phyloP scores from a whole-genome alignment of 169 alveolate species.

The Cryptosporidium sp. region DNA sequence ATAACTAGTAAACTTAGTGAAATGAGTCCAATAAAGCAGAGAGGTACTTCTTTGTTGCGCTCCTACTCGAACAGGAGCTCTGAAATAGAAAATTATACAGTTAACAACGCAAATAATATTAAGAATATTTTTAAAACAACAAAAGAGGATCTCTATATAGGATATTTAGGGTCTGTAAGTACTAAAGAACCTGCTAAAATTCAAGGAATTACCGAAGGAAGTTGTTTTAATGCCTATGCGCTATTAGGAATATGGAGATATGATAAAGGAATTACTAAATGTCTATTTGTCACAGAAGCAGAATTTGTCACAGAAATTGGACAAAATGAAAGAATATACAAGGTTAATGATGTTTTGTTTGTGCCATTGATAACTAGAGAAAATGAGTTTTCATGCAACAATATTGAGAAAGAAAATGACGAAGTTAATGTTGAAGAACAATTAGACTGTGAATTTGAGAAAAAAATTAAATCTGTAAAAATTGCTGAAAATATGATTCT shows the following conservation, averaged over 20 bases:
- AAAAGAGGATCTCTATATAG: conserved; percentile 43
- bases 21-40: neutral
- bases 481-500: conserved; percentile 56
- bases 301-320: conserved; percentile 65
- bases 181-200: conserved; percentile 13
- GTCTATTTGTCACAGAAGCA: conserved; percentile 62
- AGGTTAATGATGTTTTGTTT: conserved; percentile 21
- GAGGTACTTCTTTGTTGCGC: neutral
- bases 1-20: neutral
- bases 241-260: conserved; percentile 62
- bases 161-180: conserved; percentile 61
- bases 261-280: conserved; percentile 57
- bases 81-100: neutral
- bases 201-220: neutral
- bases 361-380: neutral
- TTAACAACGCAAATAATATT: neutral
- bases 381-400: neutral
- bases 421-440: neutral
- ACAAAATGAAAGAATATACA: conserved; percentile 41
- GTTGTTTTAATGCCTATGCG: conserved; percentile 30
- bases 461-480: conserved; percentile 24
- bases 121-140: neutral
- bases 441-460: neutral
- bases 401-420: conserved; percentile 3
- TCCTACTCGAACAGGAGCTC: conserved; percentile 2